phyloP scores from a whole-genome alignment of 2,329 filamentous ascomycete genomes.

The Endoconidiophora laricicola region DNA sequence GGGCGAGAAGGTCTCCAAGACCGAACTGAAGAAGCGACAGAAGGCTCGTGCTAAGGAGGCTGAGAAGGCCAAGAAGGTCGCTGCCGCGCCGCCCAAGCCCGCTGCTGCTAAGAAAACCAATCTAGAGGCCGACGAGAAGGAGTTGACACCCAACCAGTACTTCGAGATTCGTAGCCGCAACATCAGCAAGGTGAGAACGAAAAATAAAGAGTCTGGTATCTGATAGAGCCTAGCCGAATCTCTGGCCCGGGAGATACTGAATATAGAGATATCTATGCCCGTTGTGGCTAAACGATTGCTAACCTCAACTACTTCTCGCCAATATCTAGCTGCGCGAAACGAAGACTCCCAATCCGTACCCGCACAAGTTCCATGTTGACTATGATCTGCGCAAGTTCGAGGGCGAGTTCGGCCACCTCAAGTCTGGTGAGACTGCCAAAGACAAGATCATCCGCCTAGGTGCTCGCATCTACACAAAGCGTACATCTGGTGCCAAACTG shows the following conservation, averaged over 20 bases:
- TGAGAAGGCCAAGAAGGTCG: slow-evolving; percentile 76
- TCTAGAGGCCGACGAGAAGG: slow-evolving; percentile 48
- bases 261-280: slow-evolving; percentile 1
- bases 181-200: slow-evolving; percentile 41
- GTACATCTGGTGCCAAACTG: slow-evolving; percentile 66
- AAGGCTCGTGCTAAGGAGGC: slow-evolving; percentile 79
- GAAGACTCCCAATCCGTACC: slow-evolving; percentile 69
- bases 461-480: slow-evolving; percentile 79
- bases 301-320: not conserved
- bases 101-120: slow-evolving; percentile 54
- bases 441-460: slow-evolving; percentile 62
- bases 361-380: slow-evolving; percentile 79
- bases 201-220: not conserved
- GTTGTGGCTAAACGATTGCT: not conserved
- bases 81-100: slow-evolving; percentile 41
- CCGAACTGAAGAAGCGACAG: slow-evolving; percentile 83
- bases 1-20: slow-evolving; percentile 72
- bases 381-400: slow-evolving; percentile 70
- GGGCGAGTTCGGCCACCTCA: slow-evolving; percentile 60
- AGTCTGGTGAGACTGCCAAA: slow-evolving; percentile 71
- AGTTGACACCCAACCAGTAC: slow-evolving; percentile 51
- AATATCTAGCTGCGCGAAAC: slow-evolving; percentile 39
- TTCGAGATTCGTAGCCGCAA: slow-evolving; percentile 85
- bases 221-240: too few relatives aligned
- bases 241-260: too few relatives aligned